Percentiles rank a stretch among this genome's conserved stretches.
These are phyloP conservation scores for Megacollybia marginata DNA, from an alignment of 768 basidiomycete species.

Conservation along the genomic window DNA sequence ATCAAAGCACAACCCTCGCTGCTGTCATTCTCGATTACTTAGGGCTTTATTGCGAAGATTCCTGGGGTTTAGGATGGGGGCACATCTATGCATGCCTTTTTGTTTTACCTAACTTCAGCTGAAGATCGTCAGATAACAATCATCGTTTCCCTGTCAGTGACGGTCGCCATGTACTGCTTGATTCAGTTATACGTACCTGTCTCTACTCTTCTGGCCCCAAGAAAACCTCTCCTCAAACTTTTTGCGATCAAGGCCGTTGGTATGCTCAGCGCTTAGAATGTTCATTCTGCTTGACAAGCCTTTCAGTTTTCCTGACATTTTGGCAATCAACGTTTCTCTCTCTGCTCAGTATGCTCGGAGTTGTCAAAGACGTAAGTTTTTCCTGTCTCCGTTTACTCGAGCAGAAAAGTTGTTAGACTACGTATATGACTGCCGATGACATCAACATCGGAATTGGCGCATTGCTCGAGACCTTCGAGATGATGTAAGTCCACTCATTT, in stretches of 20 bases:
- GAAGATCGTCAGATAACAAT: slow-evolving; percentile 37
- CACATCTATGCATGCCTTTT: slow-evolving; percentile 48
- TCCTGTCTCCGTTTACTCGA: background rate
- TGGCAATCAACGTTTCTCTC: slow-evolving; percentile 66
- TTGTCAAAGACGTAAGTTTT: slow-evolving; percentile 53
- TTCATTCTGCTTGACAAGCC: background rate
- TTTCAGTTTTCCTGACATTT: slow-evolving; percentile 62
- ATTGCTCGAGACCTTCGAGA: slow-evolving; percentile 64
- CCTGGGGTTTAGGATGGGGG: slow-evolving; percentile 61
- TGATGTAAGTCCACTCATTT: slow-evolving; percentile 40
- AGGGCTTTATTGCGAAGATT: slow-evolving; percentile 67
- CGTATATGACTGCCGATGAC: slow-evolving; percentile 67
- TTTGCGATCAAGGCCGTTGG: slow-evolving; percentile 71
- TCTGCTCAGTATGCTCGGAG: slow-evolving; percentile 44
- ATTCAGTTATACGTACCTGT: slow-evolving; percentile 64
- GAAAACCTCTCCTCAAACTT: slow-evolving; percentile 59
- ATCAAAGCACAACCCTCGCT: slow-evolving; percentile 42
- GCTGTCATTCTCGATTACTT: slow-evolving; percentile 57
- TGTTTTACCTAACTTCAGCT: background rate
- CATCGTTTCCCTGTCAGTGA: slow-evolving; percentile 63
- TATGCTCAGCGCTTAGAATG: slow-evolving; percentile 18
- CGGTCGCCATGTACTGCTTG: slow-evolving; percentile 73
- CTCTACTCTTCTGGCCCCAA: slow-evolving; percentile 42
- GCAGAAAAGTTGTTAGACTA: slow-evolving; percentile 29
- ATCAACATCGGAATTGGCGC: slow-evolving; percentile 68